Base-by-base conservation (phyloP, 306 rosid genomes). In the Pyrus pyrifolia region DNA sequence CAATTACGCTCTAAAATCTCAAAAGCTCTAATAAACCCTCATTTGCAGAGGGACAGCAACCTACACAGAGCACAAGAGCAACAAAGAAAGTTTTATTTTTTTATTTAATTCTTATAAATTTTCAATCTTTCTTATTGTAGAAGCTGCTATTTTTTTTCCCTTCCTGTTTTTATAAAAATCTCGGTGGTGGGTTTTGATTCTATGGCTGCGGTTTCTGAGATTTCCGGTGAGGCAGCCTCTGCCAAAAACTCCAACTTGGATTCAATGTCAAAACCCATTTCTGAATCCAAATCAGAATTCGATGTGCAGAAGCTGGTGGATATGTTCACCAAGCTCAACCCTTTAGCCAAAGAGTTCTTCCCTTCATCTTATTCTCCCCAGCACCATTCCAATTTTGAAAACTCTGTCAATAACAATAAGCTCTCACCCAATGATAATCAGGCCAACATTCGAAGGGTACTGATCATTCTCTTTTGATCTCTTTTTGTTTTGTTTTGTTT, bases 121-220 rank as follows among this genome's bases (percentile, higher is more conserved):
- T 40, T 33, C 6, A 44, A 21, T 33, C 11, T 57, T 45, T 70
- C 61, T 80, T 78, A 71, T 71, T 78, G 78, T 71, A 70, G 33
- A 29, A 65, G 67, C 13, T 53, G 8, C 79, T 66, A 21, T 49
- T 45, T n/a, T 27, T 25, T 2, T 60, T 2, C 17, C 4, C 69
- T 64, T 68, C 55, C 4, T 30, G 23, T 7, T 53, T 27, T 40
- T 49, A 5, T 51, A 51, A 13, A 8, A 27, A 55, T 17, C 62
- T 81, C 42, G 57, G 40, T 45, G 70, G 29, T 60, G 82, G 9
- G 46, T 69, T 85, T 79, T 75, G 86, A 81, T 82, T 83, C 88
- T 63, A 94, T 94, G 98, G 97, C 97, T 79, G 93, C 94, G 79
- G 96, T 92, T 83, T 94, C 91, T 85, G 97, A 89, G 87, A 80